Conservation (phyloP, 2,329 filamentous ascomycete species). For the Incumbomyces lentus region DNA sequence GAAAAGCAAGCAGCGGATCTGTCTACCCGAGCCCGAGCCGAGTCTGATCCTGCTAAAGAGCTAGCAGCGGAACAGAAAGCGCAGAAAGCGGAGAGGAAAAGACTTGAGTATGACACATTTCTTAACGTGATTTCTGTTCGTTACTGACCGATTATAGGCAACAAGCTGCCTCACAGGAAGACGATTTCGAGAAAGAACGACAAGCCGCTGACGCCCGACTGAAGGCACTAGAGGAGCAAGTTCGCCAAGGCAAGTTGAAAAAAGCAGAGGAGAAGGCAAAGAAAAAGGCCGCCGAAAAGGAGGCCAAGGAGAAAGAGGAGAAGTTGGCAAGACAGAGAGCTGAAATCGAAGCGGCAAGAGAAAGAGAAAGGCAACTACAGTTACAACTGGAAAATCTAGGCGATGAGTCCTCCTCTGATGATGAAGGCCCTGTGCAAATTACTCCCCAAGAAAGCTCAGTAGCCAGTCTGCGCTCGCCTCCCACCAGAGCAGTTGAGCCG, state of each 20-base stretch:
- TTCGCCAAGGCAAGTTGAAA: constrained; percentile 83
- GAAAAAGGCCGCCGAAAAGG: constrained; percentile 77
- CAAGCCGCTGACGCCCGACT: constrained; percentile 73
- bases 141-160: constrained; percentile 45
- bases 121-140: not conserved
- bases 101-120: constrained; percentile 64
- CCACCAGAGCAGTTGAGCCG: constrained; percentile 23
- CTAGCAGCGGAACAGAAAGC: constrained; percentile 60
- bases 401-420: constrained; percentile 65
- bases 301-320: constrained; percentile 79
- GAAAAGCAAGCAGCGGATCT: constrained; percentile 50
- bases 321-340: constrained; percentile 75
- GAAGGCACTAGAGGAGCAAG: constrained; percentile 84
- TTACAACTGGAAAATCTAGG: constrained; percentile 72
- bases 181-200: constrained; percentile 68
- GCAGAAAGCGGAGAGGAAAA: constrained; percentile 61
- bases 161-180: constrained; percentile 63
- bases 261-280: constrained; percentile 92
- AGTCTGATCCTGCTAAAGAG: constrained; percentile 59
- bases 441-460: constrained; percentile 52
- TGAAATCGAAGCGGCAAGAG: constrained; percentile 82
- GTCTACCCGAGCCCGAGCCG: constrained; percentile 46
- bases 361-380: constrained; percentile 81
- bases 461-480: constrained; percentile 35
- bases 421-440: constrained; percentile 61